These are phyloP conservation scores for Alternaria conjuncta DNA, from an alignment of 2,329 filamentous ascomycete genomes.

Conservation along the genomic window DNA sequence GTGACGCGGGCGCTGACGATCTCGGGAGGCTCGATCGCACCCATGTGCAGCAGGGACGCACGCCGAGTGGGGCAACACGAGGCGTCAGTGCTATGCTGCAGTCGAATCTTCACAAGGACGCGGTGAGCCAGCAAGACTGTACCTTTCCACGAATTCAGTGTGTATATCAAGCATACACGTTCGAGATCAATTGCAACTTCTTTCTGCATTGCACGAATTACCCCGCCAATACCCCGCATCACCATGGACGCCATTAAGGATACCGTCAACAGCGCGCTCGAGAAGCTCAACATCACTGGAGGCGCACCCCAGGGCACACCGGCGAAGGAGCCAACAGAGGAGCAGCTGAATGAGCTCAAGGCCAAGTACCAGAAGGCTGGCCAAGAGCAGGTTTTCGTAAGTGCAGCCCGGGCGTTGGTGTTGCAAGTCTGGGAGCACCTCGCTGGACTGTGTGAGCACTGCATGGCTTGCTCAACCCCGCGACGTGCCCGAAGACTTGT, in stretches of 20 bases:
- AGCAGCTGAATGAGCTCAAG: constrained; percentile 71
- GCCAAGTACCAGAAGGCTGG: constrained; percentile 75
- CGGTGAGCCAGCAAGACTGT: constrained; percentile 8
- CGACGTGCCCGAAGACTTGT: not conserved
- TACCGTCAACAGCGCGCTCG: constrained; percentile 50
- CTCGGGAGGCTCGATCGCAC: constrained; percentile 10
- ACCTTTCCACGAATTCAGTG: not conserved
- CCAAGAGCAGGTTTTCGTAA: constrained; percentile 78
- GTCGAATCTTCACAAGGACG: constrained; percentile 11
- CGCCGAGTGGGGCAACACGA: constrained; percentile 38
- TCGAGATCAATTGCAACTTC: constrained; percentile 2
- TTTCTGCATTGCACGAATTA: constrained; percentile 8
- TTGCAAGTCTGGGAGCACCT: constrained; percentile 1
- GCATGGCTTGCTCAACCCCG: not conserved
- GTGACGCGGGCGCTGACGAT: constrained; percentile 31
- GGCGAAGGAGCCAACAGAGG: constrained; percentile 63
- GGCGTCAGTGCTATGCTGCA: constrained; percentile 25
- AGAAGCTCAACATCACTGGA: constrained; percentile 50
- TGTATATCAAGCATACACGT: not conserved
- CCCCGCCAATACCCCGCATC: constrained; percentile 20
- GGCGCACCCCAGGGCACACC: constrained; percentile 41
- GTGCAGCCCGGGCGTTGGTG: not conserved
- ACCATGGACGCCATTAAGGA: constrained; percentile 52
- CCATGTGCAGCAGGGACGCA: constrained; percentile 33
- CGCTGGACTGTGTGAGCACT: not conserved